Percentiles rank a stretch among this genome's conserved stretches.
Conservation (phyloP, 805 yeast species). For the Scheffersomyces spartinae region DNA sequence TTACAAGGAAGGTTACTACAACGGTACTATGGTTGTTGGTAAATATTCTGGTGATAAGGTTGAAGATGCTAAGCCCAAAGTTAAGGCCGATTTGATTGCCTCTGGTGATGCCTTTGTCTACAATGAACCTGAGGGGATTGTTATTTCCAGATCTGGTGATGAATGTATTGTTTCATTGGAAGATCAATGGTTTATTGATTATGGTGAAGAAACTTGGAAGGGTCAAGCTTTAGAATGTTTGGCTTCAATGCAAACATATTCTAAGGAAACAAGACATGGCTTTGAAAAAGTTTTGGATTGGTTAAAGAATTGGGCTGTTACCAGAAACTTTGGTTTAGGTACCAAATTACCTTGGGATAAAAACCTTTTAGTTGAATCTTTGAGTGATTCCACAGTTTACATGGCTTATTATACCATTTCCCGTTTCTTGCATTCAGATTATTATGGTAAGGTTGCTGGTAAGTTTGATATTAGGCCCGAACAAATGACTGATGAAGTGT, state of each 20-base stretch:
- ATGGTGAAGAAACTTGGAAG: slow-evolving; percentile 92
- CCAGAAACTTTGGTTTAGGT: slow-evolving; percentile 94
- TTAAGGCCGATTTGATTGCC: slow-evolving; percentile 69
- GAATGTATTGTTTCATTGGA: slow-evolving; percentile 93
- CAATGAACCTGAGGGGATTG: slow-evolving; percentile 87
- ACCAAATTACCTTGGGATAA: slow-evolving; percentile 95
- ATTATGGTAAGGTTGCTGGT: slow-evolving; percentile 69
- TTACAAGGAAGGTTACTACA: slow-evolving; percentile 93
- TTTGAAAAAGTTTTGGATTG: slow-evolving; percentile 91
- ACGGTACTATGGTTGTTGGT: slow-evolving; percentile 74
- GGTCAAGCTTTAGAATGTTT: slow-evolving; percentile 70
- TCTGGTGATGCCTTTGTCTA: slow-evolving; percentile 76
- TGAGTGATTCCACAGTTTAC: slow-evolving; percentile 92
- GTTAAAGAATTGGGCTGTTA: slow-evolving; percentile 97
- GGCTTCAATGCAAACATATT: slow-evolving; percentile 62
- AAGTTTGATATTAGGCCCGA: slow-evolving; percentile 64
- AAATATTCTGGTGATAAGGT: slow-evolving; percentile 81
- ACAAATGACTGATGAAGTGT: slow-evolving; percentile 85
- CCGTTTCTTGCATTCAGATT: slow-evolving; percentile 78
- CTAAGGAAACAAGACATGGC: slow-evolving; percentile 77
- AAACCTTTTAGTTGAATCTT: slow-evolving; percentile 82
- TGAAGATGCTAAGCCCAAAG: slow-evolving; percentile 81
- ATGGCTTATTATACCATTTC: slow-evolving; percentile 90
- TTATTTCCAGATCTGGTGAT: slow-evolving; percentile 92
- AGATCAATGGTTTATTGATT: slow-evolving; percentile 97